These are phyloP conservation scores for Trematosphaeria pertusa DNA, from an alignment of 2,329 filamentous ascomycete genomes.

Conservation along the genomic window DNA sequence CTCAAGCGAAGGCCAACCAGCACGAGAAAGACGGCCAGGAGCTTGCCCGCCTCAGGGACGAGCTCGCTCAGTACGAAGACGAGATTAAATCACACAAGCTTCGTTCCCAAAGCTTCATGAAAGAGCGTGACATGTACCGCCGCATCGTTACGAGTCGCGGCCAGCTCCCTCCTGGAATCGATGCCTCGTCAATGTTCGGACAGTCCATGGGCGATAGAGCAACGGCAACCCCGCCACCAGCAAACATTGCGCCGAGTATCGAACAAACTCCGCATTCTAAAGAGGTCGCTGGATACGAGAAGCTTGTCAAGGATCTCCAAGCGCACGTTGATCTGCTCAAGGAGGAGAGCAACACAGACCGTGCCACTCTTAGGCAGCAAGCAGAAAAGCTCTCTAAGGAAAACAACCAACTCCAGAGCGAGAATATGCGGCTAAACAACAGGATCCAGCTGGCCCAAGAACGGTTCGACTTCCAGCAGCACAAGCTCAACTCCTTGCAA, in stretches of 20 bases:
- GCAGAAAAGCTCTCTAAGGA: constrained; percentile 81
- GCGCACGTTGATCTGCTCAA: constrained; percentile 88
- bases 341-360: constrained; percentile 82
- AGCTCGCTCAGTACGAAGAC: constrained; percentile 80
- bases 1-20: constrained; percentile 65
- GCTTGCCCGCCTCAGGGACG: constrained; percentile 74
- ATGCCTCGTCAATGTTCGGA: constrained; percentile 69
- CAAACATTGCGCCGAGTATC: constrained; percentile 39
- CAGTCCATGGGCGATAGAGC: constrained; percentile 66
- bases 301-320: constrained; percentile 85
- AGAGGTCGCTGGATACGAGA: constrained; percentile 73
- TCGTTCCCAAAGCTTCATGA: constrained; percentile 90
- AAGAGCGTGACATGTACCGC: constrained; percentile 96
- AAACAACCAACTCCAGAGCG: constrained; percentile 81
- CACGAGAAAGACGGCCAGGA: constrained; percentile 68
- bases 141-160: constrained; percentile 85
- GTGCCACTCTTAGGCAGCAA: constrained; percentile 83
- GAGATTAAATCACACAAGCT: constrained; percentile 82
- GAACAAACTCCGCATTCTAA: constrained; percentile 59
- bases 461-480: constrained; percentile 86
- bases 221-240: constrained; percentile 55
- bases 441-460: constrained; percentile 83
- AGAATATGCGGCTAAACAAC: constrained; percentile 79
- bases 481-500: constrained; percentile 84
- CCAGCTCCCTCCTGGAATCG: constrained; percentile 63